These are phyloP conservation scores for Ceriops zippeliana DNA, from an alignment of 345 rosid genomes.

Conservation along the genomic window DNA sequence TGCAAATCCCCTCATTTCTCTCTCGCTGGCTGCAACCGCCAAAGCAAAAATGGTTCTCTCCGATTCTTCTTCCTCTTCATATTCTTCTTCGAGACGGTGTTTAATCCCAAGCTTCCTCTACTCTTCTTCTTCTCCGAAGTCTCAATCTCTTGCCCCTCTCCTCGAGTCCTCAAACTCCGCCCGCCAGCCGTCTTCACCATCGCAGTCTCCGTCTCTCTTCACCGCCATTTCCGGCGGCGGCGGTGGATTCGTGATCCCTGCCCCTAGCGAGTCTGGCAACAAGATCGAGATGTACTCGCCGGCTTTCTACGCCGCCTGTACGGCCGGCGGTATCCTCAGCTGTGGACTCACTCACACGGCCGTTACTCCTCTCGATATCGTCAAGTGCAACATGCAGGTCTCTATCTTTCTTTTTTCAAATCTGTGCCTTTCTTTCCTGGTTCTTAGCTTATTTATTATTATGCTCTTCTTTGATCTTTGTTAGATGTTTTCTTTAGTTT, in stretches of 20 bases:
- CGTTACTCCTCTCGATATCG: constrained; percentile 96
- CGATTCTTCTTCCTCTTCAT: constrained; percentile 24
- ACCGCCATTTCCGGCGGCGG: background rate
- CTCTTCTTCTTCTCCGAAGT: background rate
- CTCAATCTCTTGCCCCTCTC: constrained; percentile 52
- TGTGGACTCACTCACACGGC: constrained; percentile 95
- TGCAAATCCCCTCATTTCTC: background rate
- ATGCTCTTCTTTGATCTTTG: background rate
- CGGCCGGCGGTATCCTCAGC: constrained; percentile 83
- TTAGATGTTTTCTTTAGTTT: background rate
- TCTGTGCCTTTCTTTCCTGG: constrained; percentile 10
- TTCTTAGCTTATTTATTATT: background rate
- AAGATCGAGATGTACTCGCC: constrained; percentile 88
- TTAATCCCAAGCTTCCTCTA: constrained; percentile 38
- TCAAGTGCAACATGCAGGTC: constrained; percentile 99
- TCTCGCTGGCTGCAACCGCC: background rate
- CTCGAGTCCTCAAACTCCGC: constrained; percentile 19
- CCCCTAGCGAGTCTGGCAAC: constrained; percentile 67
- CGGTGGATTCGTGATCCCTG: constrained; percentile 36
- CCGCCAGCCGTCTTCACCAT: constrained; percentile 22
- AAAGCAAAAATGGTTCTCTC: constrained; percentile 38
- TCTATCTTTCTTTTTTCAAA: background rate
- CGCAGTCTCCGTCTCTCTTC: constrained; percentile 20
- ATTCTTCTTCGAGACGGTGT: constrained; percentile 25
- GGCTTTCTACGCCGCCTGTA: constrained; percentile 84